Base-by-base conservation (phyloP, 768 basidiomycete species). In the Termitomyces sp. region DNA sequence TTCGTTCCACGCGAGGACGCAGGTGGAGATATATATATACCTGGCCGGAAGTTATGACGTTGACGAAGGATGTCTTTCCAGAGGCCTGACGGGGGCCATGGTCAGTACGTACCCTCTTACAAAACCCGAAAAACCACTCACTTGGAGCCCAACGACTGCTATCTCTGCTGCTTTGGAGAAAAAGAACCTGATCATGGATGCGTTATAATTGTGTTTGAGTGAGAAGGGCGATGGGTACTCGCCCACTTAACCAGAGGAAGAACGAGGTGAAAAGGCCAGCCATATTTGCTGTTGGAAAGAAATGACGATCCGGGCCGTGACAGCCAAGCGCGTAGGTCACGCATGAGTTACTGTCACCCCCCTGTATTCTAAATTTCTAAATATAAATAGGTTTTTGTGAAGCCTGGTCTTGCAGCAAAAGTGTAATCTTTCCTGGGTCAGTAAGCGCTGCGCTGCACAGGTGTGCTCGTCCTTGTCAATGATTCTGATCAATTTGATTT, bases 41-140 rank as follows among this genome's bases (percentile, higher is more conserved):
- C 76, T 90, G 89, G 63, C 88, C 89, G n/a, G 86, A 89, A 5
- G 88, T 88, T 22, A 97, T 84, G 12, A 95, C 90, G 68, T 96
- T 94, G 29, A 95, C 92, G 53, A 97, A 91, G 10, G 92, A 94
- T 3, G 94, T 96, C 76, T 97, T 96, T 46, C 94, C 94, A 3
- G 92, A 94, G 3, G 94, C 92, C 92, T 41, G 96, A 59, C 12
- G 14, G 13, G 34, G 22, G 18, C 34, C 39, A 22, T 7, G 18
- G 54, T 61, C 20, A 55, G 61, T n/a, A 53, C 24, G 14, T 32
- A 20, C 43, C n/a, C n/a, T 7, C 12, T 14, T 18, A 32, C 36
- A 10, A 2, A 37, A n/a, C 12, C 29, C 24, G n/a, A 44, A 22
- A n/a, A 29, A 20, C 5, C 2, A 41, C 29, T 53, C 50, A 88